phyloP scores from a whole-genome alignment of 2,329 filamentous ascomycete species.

The Neonectria sp. region DNA sequence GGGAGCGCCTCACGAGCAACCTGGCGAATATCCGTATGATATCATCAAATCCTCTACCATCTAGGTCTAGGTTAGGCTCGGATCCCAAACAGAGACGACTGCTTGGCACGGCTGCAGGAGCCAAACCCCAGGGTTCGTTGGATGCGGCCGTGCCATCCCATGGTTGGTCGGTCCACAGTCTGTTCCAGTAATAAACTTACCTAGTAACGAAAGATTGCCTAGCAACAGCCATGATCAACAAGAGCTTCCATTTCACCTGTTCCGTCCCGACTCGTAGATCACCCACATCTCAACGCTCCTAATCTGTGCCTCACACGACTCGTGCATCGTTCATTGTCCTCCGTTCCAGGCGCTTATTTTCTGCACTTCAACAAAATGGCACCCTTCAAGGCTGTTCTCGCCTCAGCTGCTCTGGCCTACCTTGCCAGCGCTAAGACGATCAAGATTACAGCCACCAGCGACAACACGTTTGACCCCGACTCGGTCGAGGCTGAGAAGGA shows the following conservation, averaged over 20 bases:
- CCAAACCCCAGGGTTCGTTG: neutral
- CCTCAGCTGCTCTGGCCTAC: slow-evolving; percentile 42
- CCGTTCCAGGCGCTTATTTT: neutral
- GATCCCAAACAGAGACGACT: neutral
- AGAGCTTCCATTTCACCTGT: slow-evolving; percentile 22
- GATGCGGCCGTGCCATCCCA: slow-evolving; percentile 19
- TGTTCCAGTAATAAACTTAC: slow-evolving; percentile 10
- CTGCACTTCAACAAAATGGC: slow-evolving; percentile 43
- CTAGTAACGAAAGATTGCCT: slow-evolving; percentile 28
- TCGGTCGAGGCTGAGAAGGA: slow-evolving; percentile 50
- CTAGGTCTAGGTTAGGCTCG: neutral
- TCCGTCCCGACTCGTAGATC: slow-evolving; percentile 5
- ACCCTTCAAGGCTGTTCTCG: slow-evolving; percentile 47
- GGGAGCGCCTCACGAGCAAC: neutral
- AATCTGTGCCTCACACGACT: neutral
- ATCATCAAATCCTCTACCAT: neutral
- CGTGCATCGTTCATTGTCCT: slow-evolving; percentile 2
- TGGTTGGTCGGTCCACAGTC: slow-evolving; percentile 5
- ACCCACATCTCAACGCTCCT: neutral
- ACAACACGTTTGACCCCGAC: slow-evolving; percentile 53
- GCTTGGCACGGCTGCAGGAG: slow-evolving; percentile 30
- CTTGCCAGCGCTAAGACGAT: slow-evolving; percentile 52
- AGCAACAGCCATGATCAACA: slow-evolving; percentile 33
- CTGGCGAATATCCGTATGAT: neutral
- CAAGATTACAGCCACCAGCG: slow-evolving; percentile 52